Percentiles rank a stretch among this genome's conserved stretches.
phyloP scores from a whole-genome alignment of 1,284 basidiomycete genomes.

The Sporisorium graminicola region DNA sequence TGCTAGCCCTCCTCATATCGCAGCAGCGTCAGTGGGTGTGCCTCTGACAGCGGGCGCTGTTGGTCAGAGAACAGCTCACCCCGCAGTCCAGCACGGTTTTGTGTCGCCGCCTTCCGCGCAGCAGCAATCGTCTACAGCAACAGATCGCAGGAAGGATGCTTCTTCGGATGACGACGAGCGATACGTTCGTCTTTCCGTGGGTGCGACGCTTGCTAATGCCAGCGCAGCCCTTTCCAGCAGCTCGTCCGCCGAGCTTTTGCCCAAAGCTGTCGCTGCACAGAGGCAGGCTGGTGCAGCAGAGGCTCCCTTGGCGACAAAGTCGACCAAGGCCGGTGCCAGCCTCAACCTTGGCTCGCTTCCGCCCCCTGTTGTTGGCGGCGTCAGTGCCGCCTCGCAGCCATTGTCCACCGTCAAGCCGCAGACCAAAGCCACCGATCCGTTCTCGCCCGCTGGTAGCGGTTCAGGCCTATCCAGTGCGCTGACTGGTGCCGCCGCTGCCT shows the following conservation, averaged over 20 bases:
- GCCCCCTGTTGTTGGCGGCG: conserved; percentile 13
- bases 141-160: conserved; percentile 29
- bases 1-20: conserved; percentile 43
- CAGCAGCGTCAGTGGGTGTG: conserved; percentile 10
- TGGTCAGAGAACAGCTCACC: conserved; percentile 10
- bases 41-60: conserved; percentile 7
- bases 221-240: conserved; percentile 52
- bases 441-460: conserved; percentile 14
- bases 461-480: conserved; percentile 12
- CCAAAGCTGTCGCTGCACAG: conserved; percentile 43
- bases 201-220: conserved; percentile 47
- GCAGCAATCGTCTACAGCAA: conserved; percentile 15
- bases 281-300: conserved; percentile 22
- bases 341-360: conserved; percentile 52
- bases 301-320: neutral
- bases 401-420: conserved; percentile 35
- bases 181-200: conserved; percentile 34
- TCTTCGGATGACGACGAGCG: conserved; percentile 49
- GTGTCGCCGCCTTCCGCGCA: conserved; percentile 20
- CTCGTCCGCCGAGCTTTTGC: conserved; percentile 48
- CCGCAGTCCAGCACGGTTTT: conserved; percentile 33
- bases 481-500: conserved; percentile 9
- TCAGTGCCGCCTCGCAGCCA: conserved; percentile 19
- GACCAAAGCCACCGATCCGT: conserved; percentile 17
- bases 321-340: conserved; percentile 14